Percentiles rank a stretch among this genome's conserved stretches.
phyloP scores from a whole-genome alignment of 352 stramenopile species.

The Globisporangium cystogenes region DNA sequence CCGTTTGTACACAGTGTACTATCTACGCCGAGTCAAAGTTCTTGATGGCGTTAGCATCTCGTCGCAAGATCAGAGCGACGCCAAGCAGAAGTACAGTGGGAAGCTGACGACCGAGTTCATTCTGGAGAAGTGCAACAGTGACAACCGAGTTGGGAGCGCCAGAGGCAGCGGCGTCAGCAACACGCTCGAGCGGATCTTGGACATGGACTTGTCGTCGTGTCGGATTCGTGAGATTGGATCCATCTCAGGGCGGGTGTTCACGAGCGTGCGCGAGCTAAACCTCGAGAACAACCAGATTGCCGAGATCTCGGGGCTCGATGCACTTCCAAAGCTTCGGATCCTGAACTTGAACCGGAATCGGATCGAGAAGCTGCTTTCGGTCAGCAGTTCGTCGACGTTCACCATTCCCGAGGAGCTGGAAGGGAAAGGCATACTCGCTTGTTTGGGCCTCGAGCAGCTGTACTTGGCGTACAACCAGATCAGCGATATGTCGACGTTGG shows the following conservation, averaged over 20 bases:
- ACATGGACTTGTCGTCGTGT: constrained; percentile 72
- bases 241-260: constrained; percentile 55
- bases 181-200: constrained; percentile 50
- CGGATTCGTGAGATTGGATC: constrained; percentile 63
- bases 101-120: constrained; percentile 85
- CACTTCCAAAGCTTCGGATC: constrained; percentile 47
- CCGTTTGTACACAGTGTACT: constrained; percentile 76
- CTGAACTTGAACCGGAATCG: constrained; percentile 78
- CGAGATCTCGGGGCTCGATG: constrained; percentile 61
- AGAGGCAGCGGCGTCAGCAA: constrained; percentile 7
- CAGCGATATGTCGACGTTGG: constrained; percentile 62
- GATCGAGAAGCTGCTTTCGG: constrained; percentile 46
- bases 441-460: constrained; percentile 60
- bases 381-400: constrained; percentile 14
- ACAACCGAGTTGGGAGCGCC: constrained; percentile 1
- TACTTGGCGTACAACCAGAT: constrained; percentile 79
- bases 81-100: constrained; percentile 86
- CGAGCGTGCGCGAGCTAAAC: constrained; percentile 64
- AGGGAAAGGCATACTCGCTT: constrained; percentile 55
- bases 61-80: constrained; percentile 67
- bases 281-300: constrained; percentile 85
- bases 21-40: constrained; percentile 78
- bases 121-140: constrained; percentile 59
- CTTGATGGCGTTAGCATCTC: constrained; percentile 73
- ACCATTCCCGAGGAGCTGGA: constrained; percentile 24